Conservation (phyloP, 352 stramenopile species). For the Phytophthora aleatoria region DNA sequence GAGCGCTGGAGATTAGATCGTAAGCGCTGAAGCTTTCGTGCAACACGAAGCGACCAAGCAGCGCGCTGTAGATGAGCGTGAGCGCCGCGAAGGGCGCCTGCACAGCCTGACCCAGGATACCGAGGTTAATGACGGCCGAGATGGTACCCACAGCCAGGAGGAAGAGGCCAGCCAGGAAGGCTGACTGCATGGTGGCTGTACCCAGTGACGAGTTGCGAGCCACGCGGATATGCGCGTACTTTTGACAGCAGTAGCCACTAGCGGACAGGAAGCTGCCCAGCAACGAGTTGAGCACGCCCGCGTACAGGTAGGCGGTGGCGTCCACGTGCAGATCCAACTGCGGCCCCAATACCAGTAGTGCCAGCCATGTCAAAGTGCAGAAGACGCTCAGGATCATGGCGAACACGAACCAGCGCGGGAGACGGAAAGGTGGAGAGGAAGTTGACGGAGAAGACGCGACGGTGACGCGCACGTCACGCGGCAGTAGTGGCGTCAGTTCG, state of each 20-base stretch:
- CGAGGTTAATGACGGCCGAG: slow-evolving; percentile 74
- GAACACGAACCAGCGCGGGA: slow-evolving; percentile 65
- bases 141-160: slow-evolving; percentile 69
- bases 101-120: slow-evolving; percentile 75
- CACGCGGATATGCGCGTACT: slow-evolving; percentile 68
- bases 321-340: slow-evolving; percentile 36
- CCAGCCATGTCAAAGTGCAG: slow-evolving; percentile 55
- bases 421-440: slow-evolving; percentile 17
- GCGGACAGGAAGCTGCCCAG: slow-evolving; percentile 78
- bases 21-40: slow-evolving; percentile 53
- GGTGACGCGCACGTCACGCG: slow-evolving; percentile 17
- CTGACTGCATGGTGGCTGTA: slow-evolving; percentile 61
- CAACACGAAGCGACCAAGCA: slow-evolving; percentile 71
- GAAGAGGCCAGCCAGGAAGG: slow-evolving; percentile 62
- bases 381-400: slow-evolving; percentile 45
- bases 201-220: slow-evolving; percentile 52
- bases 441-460: not conserved
- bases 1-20: slow-evolving; percentile 59
- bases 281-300: slow-evolving; percentile 74
- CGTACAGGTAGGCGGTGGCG: slow-evolving; percentile 56
- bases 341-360: slow-evolving; percentile 48
- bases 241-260: slow-evolving; percentile 84
- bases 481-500: slow-evolving; percentile 40
- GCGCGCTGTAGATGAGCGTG: slow-evolving; percentile 79
- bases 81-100: slow-evolving; percentile 81